phyloP scores from a whole-genome alignment of 805 yeast genomes.

The Komagataella pastoris region DNA sequence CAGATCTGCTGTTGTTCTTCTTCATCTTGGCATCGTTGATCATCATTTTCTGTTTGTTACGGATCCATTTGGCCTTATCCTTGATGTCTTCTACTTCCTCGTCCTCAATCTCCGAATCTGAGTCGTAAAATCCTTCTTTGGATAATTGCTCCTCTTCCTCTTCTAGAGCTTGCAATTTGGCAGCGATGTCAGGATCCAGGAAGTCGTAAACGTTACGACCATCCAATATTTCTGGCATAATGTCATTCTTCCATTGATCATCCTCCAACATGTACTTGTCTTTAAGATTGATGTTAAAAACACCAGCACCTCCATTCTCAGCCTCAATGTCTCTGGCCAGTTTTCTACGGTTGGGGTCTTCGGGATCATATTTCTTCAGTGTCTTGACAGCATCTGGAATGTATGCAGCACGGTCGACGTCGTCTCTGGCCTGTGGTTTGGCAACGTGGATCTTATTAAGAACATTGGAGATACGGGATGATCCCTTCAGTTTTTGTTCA shows the following conservation, averaged over 20 bases:
- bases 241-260: conserved; percentile 95
- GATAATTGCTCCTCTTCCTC: conserved; percentile 95
- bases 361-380: conserved; percentile 54
- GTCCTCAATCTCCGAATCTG: conserved; percentile 58
- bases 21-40: conserved; percentile 76
- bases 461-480: conserved; percentile 78
- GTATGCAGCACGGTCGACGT: conserved; percentile 59
- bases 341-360: conserved; percentile 70
- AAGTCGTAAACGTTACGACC: conserved; percentile 96
- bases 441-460: conserved; percentile 95
- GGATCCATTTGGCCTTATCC: conserved; percentile 89
- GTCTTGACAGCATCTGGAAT: conserved; percentile 67
- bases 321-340: conserved; percentile 84
- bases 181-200: conserved; percentile 90
- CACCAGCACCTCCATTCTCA: conserved; percentile 99
- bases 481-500: conserved; percentile 90
- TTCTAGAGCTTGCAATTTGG: conserved; percentile 87
- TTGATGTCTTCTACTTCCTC: conserved; percentile 54
- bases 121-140: conserved; percentile 88
- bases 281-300: conserved; percentile 82
- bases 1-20: conserved; percentile 77
- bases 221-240: conserved; percentile 92
- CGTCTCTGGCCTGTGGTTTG: conserved; percentile 81
- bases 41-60: conserved; percentile 92
- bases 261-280: conserved; percentile 88